A percentile compares a stretch with the other conserved stretches of the same genome.
phyloP scores from a whole-genome alignment of 1,139 yeast genomes.

The Yarrowia galli region DNA sequence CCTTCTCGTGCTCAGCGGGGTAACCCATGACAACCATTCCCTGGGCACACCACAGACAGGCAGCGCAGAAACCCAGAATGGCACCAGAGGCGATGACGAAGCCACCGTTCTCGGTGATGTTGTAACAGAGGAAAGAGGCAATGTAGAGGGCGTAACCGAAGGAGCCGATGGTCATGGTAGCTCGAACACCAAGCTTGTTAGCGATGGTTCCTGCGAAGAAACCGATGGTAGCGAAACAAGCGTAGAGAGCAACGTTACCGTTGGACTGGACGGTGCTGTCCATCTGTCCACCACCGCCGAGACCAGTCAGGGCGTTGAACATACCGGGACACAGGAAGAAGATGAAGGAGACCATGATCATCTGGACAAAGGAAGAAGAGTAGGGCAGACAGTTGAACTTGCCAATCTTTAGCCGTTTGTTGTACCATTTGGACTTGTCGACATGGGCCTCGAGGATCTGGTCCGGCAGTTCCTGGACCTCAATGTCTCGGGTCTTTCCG shows the following conservation, averaged over 20 bases:
- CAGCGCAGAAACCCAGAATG: conserved; percentile 64
- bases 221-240: conserved; percentile 63
- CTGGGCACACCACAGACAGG: conserved; percentile 67
- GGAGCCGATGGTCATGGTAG: conserved; percentile 62
- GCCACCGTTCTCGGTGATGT: conserved; percentile 59
- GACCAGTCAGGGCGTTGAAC: conserved; percentile 63
- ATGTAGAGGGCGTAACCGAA: conserved; percentile 64
- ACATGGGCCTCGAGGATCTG: conserved; percentile 19
- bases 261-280: conserved; percentile 57
- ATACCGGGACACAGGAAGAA: conserved; percentile 56
- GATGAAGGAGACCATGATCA: conserved; percentile 47
- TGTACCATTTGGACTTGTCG: conserved; percentile 44
- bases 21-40: conserved; percentile 65
- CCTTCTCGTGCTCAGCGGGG: conserved; percentile 64
- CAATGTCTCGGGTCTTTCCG: conserved; percentile 9
- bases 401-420: conserved; percentile 41
- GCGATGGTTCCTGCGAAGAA: conserved; percentile 67
- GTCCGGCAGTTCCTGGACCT: conserved; percentile 18
- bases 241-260: conserved; percentile 62
- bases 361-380: conserved; percentile 45
- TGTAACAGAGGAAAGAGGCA: conserved; percentile 59
- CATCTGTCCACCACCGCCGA: conserved; percentile 59
- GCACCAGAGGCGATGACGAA: conserved; percentile 68
- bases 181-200: conserved; percentile 60
- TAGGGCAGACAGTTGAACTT: conserved; percentile 43